These are phyloP conservation scores for Cystobasidium sp. DNA, from an alignment of 1,284 basidiomycete genomes.

Conservation along the genomic window DNA sequence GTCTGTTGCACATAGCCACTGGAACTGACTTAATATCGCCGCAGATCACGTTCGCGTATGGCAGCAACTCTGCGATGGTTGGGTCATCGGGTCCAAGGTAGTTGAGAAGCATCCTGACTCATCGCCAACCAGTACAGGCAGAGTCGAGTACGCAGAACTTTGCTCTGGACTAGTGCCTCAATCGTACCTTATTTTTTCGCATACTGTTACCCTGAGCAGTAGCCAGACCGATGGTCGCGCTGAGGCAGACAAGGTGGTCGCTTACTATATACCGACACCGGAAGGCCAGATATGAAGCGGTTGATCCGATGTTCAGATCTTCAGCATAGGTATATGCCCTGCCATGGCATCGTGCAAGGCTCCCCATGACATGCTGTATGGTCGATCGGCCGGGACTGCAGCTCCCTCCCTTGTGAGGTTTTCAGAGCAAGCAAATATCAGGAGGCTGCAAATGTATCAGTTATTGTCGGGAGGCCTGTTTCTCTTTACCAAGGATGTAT, in stretches of 20 bases:
- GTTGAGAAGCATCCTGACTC: not conserved
- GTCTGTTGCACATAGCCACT: not conserved
- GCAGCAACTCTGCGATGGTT: constrained; percentile 43
- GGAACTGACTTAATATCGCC: not conserved
- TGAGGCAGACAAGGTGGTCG: not conserved
- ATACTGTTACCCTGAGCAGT: not conserved
- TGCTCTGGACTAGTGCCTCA: constrained; percentile 44
- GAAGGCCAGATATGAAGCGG: too few relatives aligned
- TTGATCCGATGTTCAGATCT: too few relatives aligned
- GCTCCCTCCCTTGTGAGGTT: too few relatives aligned
- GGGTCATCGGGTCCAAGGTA: constrained; percentile 42
- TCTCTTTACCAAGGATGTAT: too few relatives aligned
- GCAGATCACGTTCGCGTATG: constrained; percentile 39
- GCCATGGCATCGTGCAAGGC: too few relatives aligned
- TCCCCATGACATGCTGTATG: too few relatives aligned
- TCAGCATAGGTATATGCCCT: too few relatives aligned
- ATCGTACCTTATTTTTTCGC: constrained; percentile 31
- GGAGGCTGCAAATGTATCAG: too few relatives aligned
- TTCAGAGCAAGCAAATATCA: too few relatives aligned
- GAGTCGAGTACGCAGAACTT: constrained; percentile 14
- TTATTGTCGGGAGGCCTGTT: too few relatives aligned
- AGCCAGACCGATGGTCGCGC: not conserved
- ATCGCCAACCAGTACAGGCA: not conserved
- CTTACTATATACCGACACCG: not conserved
- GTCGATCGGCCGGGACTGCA: too few relatives aligned